These are phyloP conservation scores for Trametes elegans DNA, from an alignment of 768 basidiomycete genomes.

Conservation along the genomic window DNA sequence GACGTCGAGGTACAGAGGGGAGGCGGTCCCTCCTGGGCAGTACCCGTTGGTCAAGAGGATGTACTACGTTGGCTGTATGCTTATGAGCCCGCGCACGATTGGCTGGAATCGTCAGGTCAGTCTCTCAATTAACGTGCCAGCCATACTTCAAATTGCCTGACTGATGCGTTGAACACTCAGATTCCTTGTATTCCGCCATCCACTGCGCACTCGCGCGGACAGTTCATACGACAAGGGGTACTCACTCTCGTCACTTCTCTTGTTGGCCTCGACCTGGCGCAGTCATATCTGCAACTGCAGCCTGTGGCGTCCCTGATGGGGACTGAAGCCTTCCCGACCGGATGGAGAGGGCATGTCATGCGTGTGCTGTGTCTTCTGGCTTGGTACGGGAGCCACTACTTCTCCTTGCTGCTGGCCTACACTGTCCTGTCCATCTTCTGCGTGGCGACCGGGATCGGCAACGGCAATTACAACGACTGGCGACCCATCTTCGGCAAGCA, in stretches of 20 bases:
- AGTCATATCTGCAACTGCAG: conserved; percentile 12
- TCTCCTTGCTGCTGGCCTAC: background rate
- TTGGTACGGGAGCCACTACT: background rate
- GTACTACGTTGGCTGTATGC: background rate
- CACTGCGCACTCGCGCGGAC: background rate
- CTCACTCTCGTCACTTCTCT: conserved; percentile 1
- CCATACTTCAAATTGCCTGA: background rate
- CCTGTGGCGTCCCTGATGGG: conserved; percentile 1
- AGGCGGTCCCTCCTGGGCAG: background rate
- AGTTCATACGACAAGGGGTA: background rate
- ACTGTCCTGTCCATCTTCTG: background rate
- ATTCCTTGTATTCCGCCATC: conserved; percentile 7
- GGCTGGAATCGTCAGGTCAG: background rate
- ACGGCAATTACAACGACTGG: conserved; percentile 35
- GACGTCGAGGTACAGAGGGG: background rate
- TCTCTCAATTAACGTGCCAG: background rate
- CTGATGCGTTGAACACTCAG: background rate
- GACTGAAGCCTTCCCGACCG: background rate
- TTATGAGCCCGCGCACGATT: background rate
- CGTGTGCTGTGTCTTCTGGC: background rate
- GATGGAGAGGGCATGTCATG: background rate
- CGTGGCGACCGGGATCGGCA: conserved; percentile 21
- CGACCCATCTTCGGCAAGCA: conserved; percentile 35
- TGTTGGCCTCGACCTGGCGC: conserved; percentile 7
- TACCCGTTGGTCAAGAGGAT: background rate